Percentiles rank a stretch among this genome's conserved stretches.
Conservation (phyloP, 306 rosid genomes). For the Hippophae rhamnoides region DNA sequence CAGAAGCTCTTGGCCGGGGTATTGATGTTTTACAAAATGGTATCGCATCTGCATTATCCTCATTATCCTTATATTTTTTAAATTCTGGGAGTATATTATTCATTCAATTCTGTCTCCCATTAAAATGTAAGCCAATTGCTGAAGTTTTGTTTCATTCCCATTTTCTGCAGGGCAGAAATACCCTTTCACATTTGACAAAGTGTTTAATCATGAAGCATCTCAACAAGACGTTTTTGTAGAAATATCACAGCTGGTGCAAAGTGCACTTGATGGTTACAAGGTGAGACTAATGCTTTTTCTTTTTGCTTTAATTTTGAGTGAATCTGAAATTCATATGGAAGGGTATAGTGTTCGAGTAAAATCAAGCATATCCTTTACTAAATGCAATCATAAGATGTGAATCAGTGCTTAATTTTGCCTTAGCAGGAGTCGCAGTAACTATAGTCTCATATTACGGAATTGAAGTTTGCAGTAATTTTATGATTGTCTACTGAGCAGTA, state of each 20-base stretch:
- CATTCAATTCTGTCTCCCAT: neutral
- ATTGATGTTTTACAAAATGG: slow-evolving; percentile 76
- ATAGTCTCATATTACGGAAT: neutral
- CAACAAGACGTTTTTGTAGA: slow-evolving; percentile 79
- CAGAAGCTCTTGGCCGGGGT: slow-evolving; percentile 76
- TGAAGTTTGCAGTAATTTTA: neutral
- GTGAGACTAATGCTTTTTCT: slow-evolving; percentile 24
- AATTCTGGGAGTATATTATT: neutral
- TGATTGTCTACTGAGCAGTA: neutral
- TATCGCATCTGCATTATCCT: slow-evolving; percentile 14
- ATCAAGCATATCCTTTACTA: too few species aligned
- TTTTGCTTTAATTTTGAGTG: neutral
- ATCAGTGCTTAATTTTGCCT: too few species aligned
- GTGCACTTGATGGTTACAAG: slow-evolving; percentile 99
- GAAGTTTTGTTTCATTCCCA: neutral
- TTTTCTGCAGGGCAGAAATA: slow-evolving; percentile 60
- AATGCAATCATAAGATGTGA: too few species aligned
- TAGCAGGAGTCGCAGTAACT: too few species aligned
- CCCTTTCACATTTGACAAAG: slow-evolving; percentile 90
- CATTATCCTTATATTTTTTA: neutral
- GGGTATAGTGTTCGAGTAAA: too few species aligned
- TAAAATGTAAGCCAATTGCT: neutral
- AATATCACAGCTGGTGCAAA: slow-evolving; percentile 88
- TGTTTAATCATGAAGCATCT: slow-evolving; percentile 68
- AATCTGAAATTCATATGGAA: too few species aligned